phyloP scores from a whole-genome alignment of 306 rosid species.

The Prunus persica region DNA sequence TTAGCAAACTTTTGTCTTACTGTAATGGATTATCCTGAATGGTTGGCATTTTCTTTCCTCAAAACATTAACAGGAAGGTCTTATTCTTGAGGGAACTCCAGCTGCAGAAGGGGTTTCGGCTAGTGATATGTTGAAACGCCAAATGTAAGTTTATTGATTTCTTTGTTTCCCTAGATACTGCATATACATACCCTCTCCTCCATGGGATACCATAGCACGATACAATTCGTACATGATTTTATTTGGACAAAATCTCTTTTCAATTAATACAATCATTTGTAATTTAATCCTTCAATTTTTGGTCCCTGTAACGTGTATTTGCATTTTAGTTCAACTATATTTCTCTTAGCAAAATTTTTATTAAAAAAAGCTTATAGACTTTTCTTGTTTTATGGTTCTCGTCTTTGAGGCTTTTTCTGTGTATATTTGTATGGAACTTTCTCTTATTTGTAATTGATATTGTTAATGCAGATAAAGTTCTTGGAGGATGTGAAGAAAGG shows the following conservation, averaged over 20 bases:
- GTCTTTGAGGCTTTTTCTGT: neutral
- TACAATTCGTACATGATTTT: neutral
- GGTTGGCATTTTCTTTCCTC: slow-evolving; percentile 28
- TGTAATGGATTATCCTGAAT: slow-evolving; percentile 10
- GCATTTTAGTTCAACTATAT: neutral
- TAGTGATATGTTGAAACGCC: slow-evolving; percentile 74
- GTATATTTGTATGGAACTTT: neutral
- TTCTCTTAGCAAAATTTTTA: no score
- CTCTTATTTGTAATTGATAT: neutral
- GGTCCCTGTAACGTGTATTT: neutral
- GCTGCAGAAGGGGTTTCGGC: slow-evolving; percentile 96
- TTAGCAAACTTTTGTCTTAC: neutral
- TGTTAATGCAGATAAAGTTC: slow-evolving; percentile 60
- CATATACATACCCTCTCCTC: neutral
- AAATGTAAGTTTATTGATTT: slow-evolving; percentile 49
- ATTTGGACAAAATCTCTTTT: neutral
- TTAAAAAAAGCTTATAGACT: neutral
- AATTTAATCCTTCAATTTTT: neutral
- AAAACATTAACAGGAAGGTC: slow-evolving; percentile 71
- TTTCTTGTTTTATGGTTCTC: neutral
- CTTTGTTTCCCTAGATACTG: neutral
- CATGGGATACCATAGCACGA: neutral
- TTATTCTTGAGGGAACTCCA: slow-evolving; percentile 76
- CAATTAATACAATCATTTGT: neutral
- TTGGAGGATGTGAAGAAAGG: slow-evolving; percentile 79